These are phyloP conservation scores for Neoboletus subvelutipes DNA, from an alignment of 768 basidiomycete genomes.

Conservation along the genomic window DNA sequence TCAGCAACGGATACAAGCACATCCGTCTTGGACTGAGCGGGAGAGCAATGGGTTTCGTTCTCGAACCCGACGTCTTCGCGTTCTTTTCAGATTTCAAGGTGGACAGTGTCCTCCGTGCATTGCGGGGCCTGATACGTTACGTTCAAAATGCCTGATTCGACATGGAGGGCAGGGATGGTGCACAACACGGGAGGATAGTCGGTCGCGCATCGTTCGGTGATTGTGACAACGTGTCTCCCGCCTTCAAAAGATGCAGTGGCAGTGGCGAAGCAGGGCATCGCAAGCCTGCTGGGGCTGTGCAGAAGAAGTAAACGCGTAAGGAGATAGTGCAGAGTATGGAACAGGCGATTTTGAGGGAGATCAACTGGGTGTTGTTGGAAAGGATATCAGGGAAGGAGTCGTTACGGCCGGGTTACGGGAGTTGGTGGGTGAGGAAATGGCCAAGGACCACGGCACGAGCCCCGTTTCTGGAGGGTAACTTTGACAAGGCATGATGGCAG, in stretches of 20 bases:
- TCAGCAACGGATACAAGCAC: constrained; percentile 63
- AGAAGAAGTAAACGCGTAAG: constrained; percentile 24
- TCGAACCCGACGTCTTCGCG: constrained; percentile 61
- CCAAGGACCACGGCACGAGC: not conserved
- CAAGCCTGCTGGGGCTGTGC: constrained; percentile 31
- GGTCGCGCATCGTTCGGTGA: constrained; percentile 63
- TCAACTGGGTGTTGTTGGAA: constrained; percentile 53
- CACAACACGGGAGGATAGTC: constrained; percentile 44
- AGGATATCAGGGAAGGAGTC: constrained; percentile 63
- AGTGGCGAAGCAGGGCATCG: constrained; percentile 29
- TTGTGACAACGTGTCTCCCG: constrained; percentile 45
- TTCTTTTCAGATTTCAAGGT: constrained; percentile 56
- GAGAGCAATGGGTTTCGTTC: constrained; percentile 45
- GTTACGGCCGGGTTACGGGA: constrained; percentile 53
- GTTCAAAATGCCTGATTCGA: constrained; percentile 60
- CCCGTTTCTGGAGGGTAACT: not conserved
- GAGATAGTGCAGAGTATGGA: constrained; percentile 60
- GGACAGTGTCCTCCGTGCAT: constrained; percentile 41
- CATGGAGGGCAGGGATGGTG: constrained; percentile 65
- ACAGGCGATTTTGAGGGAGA: constrained; percentile 55
- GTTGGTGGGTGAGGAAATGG: constrained; percentile 36
- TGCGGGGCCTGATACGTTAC: constrained; percentile 61
- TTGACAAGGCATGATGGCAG: not conserved
- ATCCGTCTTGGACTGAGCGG: constrained; percentile 55
- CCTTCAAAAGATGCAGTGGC: constrained; percentile 35